Evolutionary conservation across 2,329 filamentous ascomycete species (phyloP).

Genomic region (Trichoderma hamatum): DNA sequence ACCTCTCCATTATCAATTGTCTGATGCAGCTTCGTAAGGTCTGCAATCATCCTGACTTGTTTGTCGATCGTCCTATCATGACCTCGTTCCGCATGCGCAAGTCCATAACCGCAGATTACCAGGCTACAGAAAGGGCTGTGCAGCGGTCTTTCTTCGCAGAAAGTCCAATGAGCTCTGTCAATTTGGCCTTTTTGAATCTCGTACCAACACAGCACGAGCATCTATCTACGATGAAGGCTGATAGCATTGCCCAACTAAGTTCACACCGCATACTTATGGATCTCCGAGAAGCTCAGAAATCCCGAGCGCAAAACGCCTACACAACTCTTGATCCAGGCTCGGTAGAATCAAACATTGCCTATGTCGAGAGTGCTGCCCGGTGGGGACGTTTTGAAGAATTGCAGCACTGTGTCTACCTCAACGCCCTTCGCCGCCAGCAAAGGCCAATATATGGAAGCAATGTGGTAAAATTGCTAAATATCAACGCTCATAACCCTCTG

Average conservation of each 20-base stretch:
- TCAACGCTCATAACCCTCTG: slow-evolving; percentile 63
- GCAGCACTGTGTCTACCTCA: slow-evolving; percentile 78
- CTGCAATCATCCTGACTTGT: slow-evolving; percentile 97
- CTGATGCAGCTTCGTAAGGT: slow-evolving; percentile 97
- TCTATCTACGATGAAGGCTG: slow-evolving; percentile 57
- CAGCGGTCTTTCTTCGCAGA: slow-evolving; percentile 65
- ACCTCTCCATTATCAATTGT: slow-evolving; percentile 97
- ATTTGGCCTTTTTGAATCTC: slow-evolving; percentile 77
- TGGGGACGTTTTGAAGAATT: slow-evolving; percentile 76
- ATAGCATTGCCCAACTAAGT: slow-evolving; percentile 66
- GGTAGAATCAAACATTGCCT: slow-evolving; percentile 69
- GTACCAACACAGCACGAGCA: slow-evolving; percentile 72
- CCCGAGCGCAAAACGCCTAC: slow-evolving; percentile 59
- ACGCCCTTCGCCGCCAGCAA: slow-evolving; percentile 77
- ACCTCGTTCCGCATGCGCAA: slow-evolving; percentile 92
- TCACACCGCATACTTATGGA: slow-evolving; percentile 70
- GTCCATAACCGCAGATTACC: slow-evolving; percentile 75
- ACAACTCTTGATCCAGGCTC: slow-evolving; percentile 65
- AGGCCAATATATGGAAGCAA: slow-evolving; percentile 79
- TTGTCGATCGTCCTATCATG: slow-evolving; percentile 93
- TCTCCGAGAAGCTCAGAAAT: slow-evolving; percentile 71
- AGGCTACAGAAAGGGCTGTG: slow-evolving; percentile 71
- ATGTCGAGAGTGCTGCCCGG: slow-evolving; percentile 70
- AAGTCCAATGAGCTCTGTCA: slow-evolving; percentile 65
- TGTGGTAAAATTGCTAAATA: slow-evolving; percentile 73